These are phyloP conservation scores for Castanospermum australe DNA, from an alignment of 306 rosid species.

Conservation along the genomic window DNA sequence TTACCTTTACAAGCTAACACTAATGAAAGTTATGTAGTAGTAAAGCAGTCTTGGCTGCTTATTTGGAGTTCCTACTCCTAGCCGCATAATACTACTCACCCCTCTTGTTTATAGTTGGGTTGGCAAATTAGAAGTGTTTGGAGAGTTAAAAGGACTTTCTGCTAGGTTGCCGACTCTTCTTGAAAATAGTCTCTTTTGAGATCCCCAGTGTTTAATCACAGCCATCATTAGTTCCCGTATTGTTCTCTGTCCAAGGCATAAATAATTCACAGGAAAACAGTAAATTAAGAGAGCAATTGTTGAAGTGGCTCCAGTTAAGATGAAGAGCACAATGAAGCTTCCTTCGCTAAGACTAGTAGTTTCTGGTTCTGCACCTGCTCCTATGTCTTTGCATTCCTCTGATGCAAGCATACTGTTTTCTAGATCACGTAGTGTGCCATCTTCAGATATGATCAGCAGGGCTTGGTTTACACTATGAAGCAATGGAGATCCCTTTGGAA, in stretches of 20 bases:
- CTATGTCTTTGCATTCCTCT: slow-evolving; percentile 30
- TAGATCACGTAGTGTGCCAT: slow-evolving; percentile 27
- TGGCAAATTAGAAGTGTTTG: background rate
- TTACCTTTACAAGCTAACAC: too few species aligned
- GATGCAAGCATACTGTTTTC: slow-evolving; percentile 43
- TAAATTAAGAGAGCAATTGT: slow-evolving; percentile 40
- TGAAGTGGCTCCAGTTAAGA: slow-evolving; percentile 47
- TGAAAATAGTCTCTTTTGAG: slow-evolving; percentile 6
- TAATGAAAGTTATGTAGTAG: background rate
- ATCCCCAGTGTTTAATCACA: slow-evolving; percentile 29
- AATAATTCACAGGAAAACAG: background rate
- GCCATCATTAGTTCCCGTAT: slow-evolving; percentile 33
- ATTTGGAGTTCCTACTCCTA: background rate
- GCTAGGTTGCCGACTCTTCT: slow-evolving; percentile 19
- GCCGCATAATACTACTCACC: background rate
- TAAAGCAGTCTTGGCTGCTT: background rate
- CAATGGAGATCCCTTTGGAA: slow-evolving; percentile 44
- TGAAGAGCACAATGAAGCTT: slow-evolving; percentile 41
- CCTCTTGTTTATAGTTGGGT: background rate
- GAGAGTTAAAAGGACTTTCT: background rate
- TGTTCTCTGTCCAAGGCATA: background rate
- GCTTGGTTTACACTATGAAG: slow-evolving; percentile 34
- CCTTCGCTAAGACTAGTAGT: slow-evolving; percentile 36
- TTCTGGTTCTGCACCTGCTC: background rate
- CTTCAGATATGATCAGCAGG: slow-evolving; percentile 37